Percentiles rank a stretch among this genome's conserved stretches.
Conservation (phyloP, 78 protist species). For the Goniomonas avonlea region DNA sequence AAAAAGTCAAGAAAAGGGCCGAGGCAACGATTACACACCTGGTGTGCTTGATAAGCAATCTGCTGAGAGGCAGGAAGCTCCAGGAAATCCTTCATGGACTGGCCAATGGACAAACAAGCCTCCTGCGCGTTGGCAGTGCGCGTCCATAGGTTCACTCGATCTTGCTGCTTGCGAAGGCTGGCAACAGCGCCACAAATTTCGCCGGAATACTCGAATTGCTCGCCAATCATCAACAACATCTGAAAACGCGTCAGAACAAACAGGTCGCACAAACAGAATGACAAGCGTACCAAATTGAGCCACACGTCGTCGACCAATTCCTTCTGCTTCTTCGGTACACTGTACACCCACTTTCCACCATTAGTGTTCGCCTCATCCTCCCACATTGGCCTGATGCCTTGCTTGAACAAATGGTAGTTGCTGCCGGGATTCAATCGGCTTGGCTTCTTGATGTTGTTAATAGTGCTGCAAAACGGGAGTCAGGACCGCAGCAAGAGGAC, state of each 20-base stretch:
- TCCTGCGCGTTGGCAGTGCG: not conserved
- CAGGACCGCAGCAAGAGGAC: too few species aligned
- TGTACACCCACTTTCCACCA: constrained; percentile 53
- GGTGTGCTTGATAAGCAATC: too few species aligned
- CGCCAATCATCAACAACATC: constrained; percentile 17
- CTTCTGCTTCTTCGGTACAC: constrained; percentile 2
- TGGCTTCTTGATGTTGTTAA: constrained; percentile 37
- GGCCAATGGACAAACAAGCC: too few species aligned
- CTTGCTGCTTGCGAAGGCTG: not conserved
- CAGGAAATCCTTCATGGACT: too few species aligned
- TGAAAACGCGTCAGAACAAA: not conserved
- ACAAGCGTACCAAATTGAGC: not conserved
- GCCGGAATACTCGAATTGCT: not conserved
- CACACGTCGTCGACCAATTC: constrained; percentile 24
- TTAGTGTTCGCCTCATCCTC: constrained; percentile 44
- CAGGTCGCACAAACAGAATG: not conserved
- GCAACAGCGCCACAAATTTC: constrained; percentile 23
- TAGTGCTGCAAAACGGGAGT: constrained; percentile 19
- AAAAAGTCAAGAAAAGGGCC: too few species aligned
- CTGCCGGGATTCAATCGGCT: constrained; percentile 22
- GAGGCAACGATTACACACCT: too few species aligned
- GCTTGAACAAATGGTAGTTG: constrained; percentile 46
- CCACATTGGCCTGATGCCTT: constrained; percentile 61
- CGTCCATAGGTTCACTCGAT: not conserved
- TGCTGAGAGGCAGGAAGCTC: too few species aligned